Evolutionary conservation across 306 rosid genomes (phyloP).

Genomic region (Rubus idaeus): DNA sequence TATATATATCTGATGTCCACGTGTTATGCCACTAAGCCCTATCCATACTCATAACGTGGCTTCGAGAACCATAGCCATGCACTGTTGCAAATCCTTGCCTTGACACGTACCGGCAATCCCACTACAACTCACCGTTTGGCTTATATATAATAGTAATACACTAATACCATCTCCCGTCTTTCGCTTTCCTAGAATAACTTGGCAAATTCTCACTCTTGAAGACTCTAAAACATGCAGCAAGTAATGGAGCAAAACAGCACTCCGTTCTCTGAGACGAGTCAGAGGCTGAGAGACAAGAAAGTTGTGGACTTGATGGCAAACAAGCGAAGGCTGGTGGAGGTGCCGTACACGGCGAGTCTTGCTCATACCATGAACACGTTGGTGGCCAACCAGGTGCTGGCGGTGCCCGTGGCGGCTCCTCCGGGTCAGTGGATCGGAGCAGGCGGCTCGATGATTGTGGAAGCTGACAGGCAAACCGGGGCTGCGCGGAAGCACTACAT

Average conservation of each 20-base stretch:
- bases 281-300: slow-evolving; percentile 43
- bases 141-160: background rate
- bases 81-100: background rate
- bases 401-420: slow-evolving; percentile 88
- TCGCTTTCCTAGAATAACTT: background rate
- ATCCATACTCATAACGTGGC: background rate
- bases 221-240: slow-evolving; percentile 36
- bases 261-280: slow-evolving; percentile 25
- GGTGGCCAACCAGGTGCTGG: slow-evolving; percentile 70
- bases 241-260: slow-evolving; percentile 6
- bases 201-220: background rate
- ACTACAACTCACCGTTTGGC: background rate
- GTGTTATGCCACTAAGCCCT: background rate
- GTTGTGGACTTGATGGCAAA: slow-evolving; percentile 60
- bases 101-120: slow-evolving; percentile 1
- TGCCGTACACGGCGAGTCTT: slow-evolving; percentile 80
- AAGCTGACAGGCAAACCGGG: slow-evolving; percentile 70
- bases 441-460: slow-evolving; percentile 85
- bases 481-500: slow-evolving; percentile 67
- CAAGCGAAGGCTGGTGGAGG: slow-evolving; percentile 73
- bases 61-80: background rate
- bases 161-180: background rate
- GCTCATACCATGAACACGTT: slow-evolving; percentile 70
- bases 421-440: slow-evolving; percentile 97
- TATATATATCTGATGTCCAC: background rate